phyloP scores from a whole-genome alignment of 2,329 filamentous ascomycete species.

The Colletotrichum sublineola region DNA sequence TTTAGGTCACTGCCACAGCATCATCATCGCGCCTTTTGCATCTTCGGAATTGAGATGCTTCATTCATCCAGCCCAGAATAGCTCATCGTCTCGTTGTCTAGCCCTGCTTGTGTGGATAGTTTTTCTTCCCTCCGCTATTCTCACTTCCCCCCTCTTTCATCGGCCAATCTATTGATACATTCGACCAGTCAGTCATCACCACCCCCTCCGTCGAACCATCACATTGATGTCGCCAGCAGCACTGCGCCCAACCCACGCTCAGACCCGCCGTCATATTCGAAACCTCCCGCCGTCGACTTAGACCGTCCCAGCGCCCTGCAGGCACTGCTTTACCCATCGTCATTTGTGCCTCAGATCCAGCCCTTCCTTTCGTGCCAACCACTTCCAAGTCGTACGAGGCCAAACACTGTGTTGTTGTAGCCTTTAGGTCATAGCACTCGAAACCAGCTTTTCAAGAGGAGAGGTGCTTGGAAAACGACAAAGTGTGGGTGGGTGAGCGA shows the following conservation, averaged over 20 bases:
- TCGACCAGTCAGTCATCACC: conserved; percentile 1
- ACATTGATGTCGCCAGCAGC: conserved; percentile 20
- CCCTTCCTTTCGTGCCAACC: conserved; percentile 18
- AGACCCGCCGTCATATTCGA: conserved; percentile 22
- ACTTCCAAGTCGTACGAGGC: neutral
- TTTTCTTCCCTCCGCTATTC: neutral
- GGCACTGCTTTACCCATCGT: conserved; percentile 7
- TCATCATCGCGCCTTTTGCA: conserved; percentile 19
- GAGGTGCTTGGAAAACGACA: neutral
- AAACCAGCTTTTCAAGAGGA: neutral
- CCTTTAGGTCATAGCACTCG: neutral
- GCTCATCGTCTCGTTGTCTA: conserved; percentile 12
- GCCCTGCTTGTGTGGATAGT: conserved; percentile 13
- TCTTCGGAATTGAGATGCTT: conserved; percentile 31
- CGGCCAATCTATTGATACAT: neutral
- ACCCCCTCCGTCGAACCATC: conserved; percentile 1
- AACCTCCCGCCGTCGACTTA: conserved; percentile 8
- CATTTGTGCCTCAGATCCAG: conserved; percentile 6
- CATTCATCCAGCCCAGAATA: neutral
- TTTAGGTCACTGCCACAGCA: conserved; percentile 23
- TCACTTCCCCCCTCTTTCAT: neutral
- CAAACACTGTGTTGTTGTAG: neutral
- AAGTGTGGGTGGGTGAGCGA: neutral
- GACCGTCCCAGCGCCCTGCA: conserved; percentile 24
- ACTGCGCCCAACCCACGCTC: conserved; percentile 10